Evolutionary conservation across 257 asterid species (phyloP).

Genomic region (Nicotiana sylvestris): DNA sequence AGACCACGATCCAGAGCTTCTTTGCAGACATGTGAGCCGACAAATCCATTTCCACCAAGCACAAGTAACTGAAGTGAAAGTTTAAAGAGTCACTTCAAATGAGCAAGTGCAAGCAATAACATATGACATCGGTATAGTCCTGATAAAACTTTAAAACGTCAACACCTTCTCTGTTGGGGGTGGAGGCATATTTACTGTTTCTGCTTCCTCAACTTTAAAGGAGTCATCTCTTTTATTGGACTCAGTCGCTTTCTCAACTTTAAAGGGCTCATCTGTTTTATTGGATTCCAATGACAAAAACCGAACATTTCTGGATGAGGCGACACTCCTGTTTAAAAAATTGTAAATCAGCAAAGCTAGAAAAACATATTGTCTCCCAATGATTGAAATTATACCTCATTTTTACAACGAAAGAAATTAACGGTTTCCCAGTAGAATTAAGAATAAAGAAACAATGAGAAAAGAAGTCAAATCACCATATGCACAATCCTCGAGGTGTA

Average conservation of each 20-base stretch:
- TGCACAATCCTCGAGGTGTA: background rate
- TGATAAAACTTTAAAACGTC: background rate
- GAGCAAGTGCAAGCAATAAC: slow-evolving; percentile 1
- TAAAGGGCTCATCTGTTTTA: slow-evolving; percentile 42
- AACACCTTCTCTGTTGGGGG: slow-evolving; percentile 82
- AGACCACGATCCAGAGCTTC: slow-evolving; percentile 81
- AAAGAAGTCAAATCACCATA: background rate
- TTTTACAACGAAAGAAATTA: background rate
- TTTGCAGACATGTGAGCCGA: slow-evolving; percentile 90
- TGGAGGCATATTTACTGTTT: slow-evolving; percentile 73
- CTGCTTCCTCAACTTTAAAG: slow-evolving; percentile 70
- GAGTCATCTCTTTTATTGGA: slow-evolving; percentile 10
- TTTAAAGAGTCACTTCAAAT: background rate
- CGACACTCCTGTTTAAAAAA: slow-evolving; percentile 26
- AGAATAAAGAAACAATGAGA: background rate
- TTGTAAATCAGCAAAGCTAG: background rate
- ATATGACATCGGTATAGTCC: background rate
- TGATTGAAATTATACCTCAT: background rate
- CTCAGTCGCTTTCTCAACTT: slow-evolving; percentile 55
- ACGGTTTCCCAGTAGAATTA: background rate
- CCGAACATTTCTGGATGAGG: slow-evolving; percentile 44
- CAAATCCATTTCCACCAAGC: slow-evolving; percentile 97
- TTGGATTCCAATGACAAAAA: slow-evolving; percentile 40
- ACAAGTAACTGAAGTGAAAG: slow-evolving; percentile 70
- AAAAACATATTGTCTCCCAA: background rate